Evolutionary conservation across 2,329 filamentous ascomycete species (phyloP), one percentile per base, ranked within the genome.

Genomic region (Pyrenophora graminea): DNA sequence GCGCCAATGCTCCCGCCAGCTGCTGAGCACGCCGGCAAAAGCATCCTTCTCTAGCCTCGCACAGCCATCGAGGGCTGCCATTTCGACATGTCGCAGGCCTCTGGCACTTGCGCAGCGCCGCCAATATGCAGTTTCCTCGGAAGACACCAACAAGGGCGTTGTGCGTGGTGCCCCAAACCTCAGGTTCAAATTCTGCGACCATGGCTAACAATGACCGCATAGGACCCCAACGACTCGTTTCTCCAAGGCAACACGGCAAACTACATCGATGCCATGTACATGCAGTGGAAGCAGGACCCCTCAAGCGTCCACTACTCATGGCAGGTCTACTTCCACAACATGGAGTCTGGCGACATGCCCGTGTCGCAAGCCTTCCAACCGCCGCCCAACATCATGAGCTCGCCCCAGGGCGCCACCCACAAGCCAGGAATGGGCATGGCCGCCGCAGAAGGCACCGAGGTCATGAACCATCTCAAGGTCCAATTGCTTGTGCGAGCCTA

Each of bases 231-330:
- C 76, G 94, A 99, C 78, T 96, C 87, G 79, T 99, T 99, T 82
- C 84, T 99, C 56, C 90, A 91, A 59, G 94, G 94, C 63, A 97
- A 90, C 81, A 94, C 93, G 55, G 94, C 94, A 77, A 97, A 96
- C 80, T 99, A 99, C 80, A 91, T 99, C 74, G 94, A 99, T 76
- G 94, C 97, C 81, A 99, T 99, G 94, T 99, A 99, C 78, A 81
- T 97, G 80, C 87, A 92, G 74, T 99, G 94, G 94, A 96, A 93
- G 79, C 82, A 89, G 60, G 91, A 99, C 68, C 92, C 94, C 45
- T 84, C 86, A 68, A 96, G 90, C 72, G 94, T 99, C 53, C 94
- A 99, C 77, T 83, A 96, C 68, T 99, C 94, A 74, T 99, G 94
- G 94, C 93, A 96, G 80, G 87, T 95, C 73, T 99, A 99, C 84